Conservation (phyloP, 2,329 filamentous ascomycete genomes). For the Diaporthe ilicicola region DNA sequence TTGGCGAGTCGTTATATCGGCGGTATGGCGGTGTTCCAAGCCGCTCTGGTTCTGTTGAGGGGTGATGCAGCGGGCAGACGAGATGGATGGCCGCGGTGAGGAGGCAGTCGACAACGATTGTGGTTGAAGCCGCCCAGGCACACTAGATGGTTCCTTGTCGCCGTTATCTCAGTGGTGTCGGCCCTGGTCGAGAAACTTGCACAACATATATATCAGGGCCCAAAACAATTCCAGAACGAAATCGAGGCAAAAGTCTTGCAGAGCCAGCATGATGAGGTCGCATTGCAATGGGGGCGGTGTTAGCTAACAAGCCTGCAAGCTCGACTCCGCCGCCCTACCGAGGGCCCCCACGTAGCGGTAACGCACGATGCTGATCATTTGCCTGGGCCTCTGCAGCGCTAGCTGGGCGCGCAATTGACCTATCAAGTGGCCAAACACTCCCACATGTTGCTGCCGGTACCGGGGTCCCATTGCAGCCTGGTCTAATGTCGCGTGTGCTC, state of each 20-base stretch:
- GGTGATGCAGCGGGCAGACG: neutral
- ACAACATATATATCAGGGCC: neutral
- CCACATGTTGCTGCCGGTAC: neutral
- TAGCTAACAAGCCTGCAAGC: slow-evolving; percentile 11
- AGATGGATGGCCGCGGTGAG: neutral
- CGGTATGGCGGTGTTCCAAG: neutral
- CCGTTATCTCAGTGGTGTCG: neutral
- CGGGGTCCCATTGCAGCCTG: neutral
- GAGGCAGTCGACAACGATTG: neutral
- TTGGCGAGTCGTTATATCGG: slow-evolving; percentile 36
- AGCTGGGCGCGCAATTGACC: slow-evolving; percentile 28
- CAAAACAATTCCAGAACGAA: neutral
- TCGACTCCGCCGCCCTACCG: neutral
- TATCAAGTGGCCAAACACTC: slow-evolving; percentile 24
- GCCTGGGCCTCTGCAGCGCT: slow-evolving; percentile 11
- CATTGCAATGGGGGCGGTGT: neutral
- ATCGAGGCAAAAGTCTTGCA: neutral
- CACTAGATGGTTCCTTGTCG: neutral
- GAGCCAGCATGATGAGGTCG: slow-evolving; percentile 5
- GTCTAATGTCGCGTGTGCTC: neutral
- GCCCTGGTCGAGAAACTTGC: neutral
- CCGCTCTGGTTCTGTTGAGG: neutral
- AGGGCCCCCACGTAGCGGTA: slow-evolving; percentile 11
- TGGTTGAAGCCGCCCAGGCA: neutral
- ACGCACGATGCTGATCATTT: neutral